Evolutionary conservation across 1,284 basidiomycete species (phyloP).

Genomic region (Leccinum brunneo-olivaceum): DNA sequence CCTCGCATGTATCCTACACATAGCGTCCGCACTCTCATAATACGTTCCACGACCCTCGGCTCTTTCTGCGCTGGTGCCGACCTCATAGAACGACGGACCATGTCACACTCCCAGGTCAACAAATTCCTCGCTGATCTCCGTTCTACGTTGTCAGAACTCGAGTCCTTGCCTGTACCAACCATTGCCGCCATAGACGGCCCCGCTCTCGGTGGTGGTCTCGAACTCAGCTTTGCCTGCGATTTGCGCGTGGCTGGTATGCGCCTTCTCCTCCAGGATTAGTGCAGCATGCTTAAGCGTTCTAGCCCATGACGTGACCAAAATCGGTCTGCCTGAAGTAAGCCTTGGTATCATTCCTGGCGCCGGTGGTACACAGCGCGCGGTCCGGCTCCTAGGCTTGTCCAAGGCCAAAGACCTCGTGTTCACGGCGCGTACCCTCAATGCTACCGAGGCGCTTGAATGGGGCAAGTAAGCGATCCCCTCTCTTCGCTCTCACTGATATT

Average conservation of each 20-base stretch:
- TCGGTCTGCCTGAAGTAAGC: constrained; percentile 71
- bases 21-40: constrained; percentile 72
- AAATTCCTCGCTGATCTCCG: constrained; percentile 79
- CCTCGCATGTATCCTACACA: constrained; percentile 5
- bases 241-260: constrained; percentile 72
- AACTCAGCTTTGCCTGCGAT: constrained; percentile 84
- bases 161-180: constrained; percentile 79
- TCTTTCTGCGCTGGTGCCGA: constrained; percentile 93
- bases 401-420: constrained; percentile 84
- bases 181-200: constrained; percentile 92
- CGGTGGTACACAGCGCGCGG: constrained; percentile 87
- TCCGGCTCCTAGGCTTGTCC: constrained; percentile 74
- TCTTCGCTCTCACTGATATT: constrained; percentile 4
- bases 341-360: constrained; percentile 94
- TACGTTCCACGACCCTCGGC: constrained; percentile 68
- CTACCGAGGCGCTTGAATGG: constrained; percentile 64
- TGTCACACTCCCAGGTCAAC: constrained; percentile 70
- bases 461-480: constrained; percentile 42
- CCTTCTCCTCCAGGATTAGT: neutral
- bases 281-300: constrained; percentile 6
- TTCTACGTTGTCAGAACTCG: constrained; percentile 65
- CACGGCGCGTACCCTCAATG: constrained; percentile 53
- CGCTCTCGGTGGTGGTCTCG: constrained; percentile 87
- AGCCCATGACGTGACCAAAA: constrained; percentile 56
- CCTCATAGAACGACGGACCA: constrained; percentile 76